Percentiles rank a stretch among this genome's conserved stretches.
These are phyloP conservation scores for Aspergillus japonicus DNA, from an alignment of 2,329 filamentous ascomycete genomes.

Conservation along the genomic window DNA sequence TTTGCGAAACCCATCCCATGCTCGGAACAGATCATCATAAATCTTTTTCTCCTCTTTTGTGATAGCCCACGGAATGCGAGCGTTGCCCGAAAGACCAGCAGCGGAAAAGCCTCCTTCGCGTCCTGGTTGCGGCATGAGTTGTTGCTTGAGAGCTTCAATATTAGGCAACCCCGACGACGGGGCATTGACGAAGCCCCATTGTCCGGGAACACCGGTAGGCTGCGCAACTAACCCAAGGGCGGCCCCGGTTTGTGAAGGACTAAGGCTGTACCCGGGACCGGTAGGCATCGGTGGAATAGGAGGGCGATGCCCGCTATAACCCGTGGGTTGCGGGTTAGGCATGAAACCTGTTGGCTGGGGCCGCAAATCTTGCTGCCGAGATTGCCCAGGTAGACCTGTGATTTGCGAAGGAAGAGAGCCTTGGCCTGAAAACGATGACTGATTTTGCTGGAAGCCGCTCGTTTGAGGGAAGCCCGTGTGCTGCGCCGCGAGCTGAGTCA, in stretches of 20 bases:
- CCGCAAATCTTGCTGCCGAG: conserved; percentile 58
- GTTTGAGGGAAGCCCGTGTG: conserved; percentile 59
- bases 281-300: conserved; percentile 84
- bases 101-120: conserved; percentile 85
- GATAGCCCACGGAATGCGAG: conserved; percentile 95
- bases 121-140: conserved; percentile 96
- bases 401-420: conserved; percentile 38
- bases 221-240: conserved; percentile 77
- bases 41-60: conserved; percentile 98
- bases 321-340: conserved; percentile 70
- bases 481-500: conserved; percentile 57
- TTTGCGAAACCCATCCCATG: conserved; percentile 93
- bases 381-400: conserved; percentile 45
- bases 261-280: conserved; percentile 61
- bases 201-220: conserved; percentile 86
- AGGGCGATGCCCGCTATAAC: conserved; percentile 75
- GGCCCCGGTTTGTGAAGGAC: conserved; percentile 66
- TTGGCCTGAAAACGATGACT: conserved; percentile 47
- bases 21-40: conserved; percentile 91
- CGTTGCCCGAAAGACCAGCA: conserved; percentile 84
- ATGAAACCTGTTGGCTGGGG: conserved; percentile 70
- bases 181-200: conserved; percentile 98
- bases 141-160: conserved; percentile 85
- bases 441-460: conserved; percentile 64
- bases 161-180: conserved; percentile 87